A percentile compares a stretch with the other conserved stretches of the same genome.
Evolutionary conservation across 495 filamentous ascomycete species (phyloP).

Genomic region (Penicillium ochrochloron): DNA sequence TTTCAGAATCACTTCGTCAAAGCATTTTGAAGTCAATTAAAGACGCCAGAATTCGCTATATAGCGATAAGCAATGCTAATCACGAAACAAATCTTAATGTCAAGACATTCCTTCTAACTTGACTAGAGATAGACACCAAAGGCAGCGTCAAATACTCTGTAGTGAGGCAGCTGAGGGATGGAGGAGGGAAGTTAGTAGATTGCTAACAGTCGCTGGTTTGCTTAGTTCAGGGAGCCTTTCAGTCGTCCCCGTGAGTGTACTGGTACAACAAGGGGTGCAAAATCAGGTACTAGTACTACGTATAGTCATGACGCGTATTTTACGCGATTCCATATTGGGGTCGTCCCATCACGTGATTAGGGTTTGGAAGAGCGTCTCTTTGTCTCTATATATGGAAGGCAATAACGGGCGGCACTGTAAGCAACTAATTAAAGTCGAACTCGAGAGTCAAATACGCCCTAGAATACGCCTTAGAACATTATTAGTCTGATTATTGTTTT

Average conservation of each 20-base stretch:
- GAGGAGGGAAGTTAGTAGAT: not conserved
- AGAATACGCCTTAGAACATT: not conserved
- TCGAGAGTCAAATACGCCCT: not conserved
- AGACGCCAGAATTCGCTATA: too few species aligned
- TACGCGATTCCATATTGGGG: not conserved
- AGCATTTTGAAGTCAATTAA: too few species aligned
- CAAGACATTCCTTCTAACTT: not conserved
- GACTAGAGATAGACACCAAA: not conserved
- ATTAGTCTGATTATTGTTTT: constrained; percentile 17
- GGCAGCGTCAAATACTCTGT: not conserved
- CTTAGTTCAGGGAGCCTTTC: not conserved
- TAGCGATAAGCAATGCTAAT: too few species aligned
- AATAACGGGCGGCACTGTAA: constrained; percentile 3
- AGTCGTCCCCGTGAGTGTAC: too few species aligned
- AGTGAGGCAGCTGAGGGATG: not conserved
- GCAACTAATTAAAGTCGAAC: not conserved
- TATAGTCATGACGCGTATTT: not conserved
- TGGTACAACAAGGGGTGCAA: too few species aligned
- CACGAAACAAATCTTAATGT: too few species aligned
- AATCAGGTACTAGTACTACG: too few species aligned
- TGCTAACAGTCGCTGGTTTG: constrained; percentile 3
- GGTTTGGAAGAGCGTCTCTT: not conserved
- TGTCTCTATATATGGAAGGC: not conserved
- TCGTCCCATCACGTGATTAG: not conserved
- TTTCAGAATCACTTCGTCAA: too few species aligned